Base-by-base conservation (phyloP, 2,329 filamentous ascomycete species). In the Xylariaceae sp. region DNA sequence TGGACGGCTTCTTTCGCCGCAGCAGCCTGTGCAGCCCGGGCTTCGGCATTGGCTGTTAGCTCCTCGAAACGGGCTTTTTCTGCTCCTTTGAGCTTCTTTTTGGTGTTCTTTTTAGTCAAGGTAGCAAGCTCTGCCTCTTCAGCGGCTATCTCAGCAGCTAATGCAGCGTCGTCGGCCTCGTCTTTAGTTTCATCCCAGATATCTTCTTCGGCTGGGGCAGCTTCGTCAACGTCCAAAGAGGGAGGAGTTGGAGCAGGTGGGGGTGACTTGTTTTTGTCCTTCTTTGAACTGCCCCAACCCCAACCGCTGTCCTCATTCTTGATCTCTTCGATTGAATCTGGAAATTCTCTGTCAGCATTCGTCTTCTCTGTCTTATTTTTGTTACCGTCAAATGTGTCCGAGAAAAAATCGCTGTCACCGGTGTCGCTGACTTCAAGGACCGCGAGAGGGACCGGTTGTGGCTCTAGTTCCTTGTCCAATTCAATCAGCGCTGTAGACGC, bases 261-360 rank as follows among this genome's bases (percentile, higher is more conserved):
- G 50, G 71, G 70, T 42, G 68, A 72, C 54, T 80, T 80, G 58
- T 79, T 79, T 37, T 61, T 62, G 8, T 76, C 75, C 64, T 79
- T 80, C 38, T 61, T 61, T 6, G 62, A 60, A 20, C 52, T 59
- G 16, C 60, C 56, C 6, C 56, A 37, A 7, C 60, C 65, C 71
- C 69, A 71, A 16, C 58, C 53, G 40, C 69, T 65, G 39, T 74
- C 68, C 17, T 50, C 53, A 22, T 32, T 32, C 27, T 60, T 64
- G 12, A 70, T 67, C 47, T 74, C 72, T 51, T 74, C 70, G 36
- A 68, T 66, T 21, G 63, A 61, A 48, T 72, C 67, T 27, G 66
- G 67, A 50, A 69, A 60, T 42, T 58, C 62, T 44, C 57, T 54
- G 42, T 62, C 58, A 33, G 62, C 55, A 37, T 52, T 59, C 23